phyloP scores from a whole-genome alignment of 2,329 filamentous ascomycete genomes.

The Neurospora sp. region DNA sequence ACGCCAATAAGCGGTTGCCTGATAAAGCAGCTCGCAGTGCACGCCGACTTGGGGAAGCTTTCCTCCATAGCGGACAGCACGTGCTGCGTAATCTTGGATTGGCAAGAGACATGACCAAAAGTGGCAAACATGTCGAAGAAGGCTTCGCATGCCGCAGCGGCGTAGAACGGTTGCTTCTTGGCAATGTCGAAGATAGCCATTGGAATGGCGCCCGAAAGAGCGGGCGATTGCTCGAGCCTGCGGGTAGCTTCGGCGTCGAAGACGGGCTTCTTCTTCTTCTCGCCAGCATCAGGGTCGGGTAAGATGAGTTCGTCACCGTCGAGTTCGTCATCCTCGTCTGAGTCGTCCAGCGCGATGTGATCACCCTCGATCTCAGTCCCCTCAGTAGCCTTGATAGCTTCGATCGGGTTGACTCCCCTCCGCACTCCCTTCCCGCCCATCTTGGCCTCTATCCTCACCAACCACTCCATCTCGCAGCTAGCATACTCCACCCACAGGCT shows the following conservation, averaged over 20 bases:
- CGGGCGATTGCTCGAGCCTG: constrained; percentile 63
- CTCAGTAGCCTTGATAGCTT: constrained; percentile 30
- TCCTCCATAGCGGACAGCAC: constrained; percentile 56
- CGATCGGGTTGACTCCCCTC: constrained; percentile 27
- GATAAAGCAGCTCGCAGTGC: constrained; percentile 61
- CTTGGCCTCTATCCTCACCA: constrained; percentile 69
- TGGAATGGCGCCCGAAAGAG: constrained; percentile 86
- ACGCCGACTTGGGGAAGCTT: constrained; percentile 47
- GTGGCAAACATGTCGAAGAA: constrained; percentile 74
- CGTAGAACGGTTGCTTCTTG: constrained; percentile 65
- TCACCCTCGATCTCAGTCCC: constrained; percentile 38
- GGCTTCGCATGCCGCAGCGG: constrained; percentile 52
- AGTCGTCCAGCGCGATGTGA: constrained; percentile 31
- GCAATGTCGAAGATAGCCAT: constrained; percentile 84
- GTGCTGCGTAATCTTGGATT: constrained; percentile 59
- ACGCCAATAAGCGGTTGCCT: constrained; percentile 60
- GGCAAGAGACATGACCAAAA: constrained; percentile 57
- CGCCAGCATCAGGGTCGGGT: constrained; percentile 32
- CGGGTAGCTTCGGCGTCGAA: constrained; percentile 35
- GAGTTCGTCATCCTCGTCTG: constrained; percentile 37
- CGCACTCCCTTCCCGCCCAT: constrained; percentile 35
- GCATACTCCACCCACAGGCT: constrained; percentile 84
- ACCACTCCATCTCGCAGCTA: constrained; percentile 84
- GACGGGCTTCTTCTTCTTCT: constrained; percentile 29
- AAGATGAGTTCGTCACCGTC: constrained; percentile 33